Percentiles rank a stretch among this genome's conserved stretches.
phyloP scores from a whole-genome alignment of 2,329 filamentous ascomycete genomes.

The Tolypocladium nubicola region DNA sequence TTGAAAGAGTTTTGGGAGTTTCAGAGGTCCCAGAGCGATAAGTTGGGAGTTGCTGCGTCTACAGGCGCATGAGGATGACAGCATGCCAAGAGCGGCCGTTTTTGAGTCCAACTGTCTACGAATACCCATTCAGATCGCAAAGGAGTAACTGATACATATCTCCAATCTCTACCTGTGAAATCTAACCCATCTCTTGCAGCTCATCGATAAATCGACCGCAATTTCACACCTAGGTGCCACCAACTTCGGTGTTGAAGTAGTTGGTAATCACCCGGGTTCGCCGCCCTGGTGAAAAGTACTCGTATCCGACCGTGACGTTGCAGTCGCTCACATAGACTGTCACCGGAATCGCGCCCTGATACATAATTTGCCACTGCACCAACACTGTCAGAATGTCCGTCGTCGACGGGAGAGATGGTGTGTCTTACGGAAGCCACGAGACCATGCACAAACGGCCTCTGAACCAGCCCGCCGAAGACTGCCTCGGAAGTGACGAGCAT shows the following conservation, averaged over 20 bases:
- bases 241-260: slow-evolving; percentile 16
- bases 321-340: slow-evolving; percentile 24
- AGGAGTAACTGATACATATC: no score
- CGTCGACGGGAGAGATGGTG: not conserved
- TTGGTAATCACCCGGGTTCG: slow-evolving; percentile 18
- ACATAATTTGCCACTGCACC: slow-evolving; percentile 25
- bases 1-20: slow-evolving; percentile 11
- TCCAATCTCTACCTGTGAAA: no score
- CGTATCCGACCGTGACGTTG: slow-evolving; percentile 22
- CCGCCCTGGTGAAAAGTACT: slow-evolving; percentile 18
- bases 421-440: slow-evolving; percentile 14
- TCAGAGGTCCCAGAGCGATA: not conserved
- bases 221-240: not conserved
- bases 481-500: slow-evolving; percentile 15
- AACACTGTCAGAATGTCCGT: not conserved
- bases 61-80: not conserved
- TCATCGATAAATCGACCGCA: not conserved
- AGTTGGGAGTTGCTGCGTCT: not conserved
- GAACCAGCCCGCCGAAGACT: slow-evolving; percentile 13
- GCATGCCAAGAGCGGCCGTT: no score
- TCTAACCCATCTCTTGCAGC: no score
- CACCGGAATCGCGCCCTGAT: slow-evolving; percentile 21
- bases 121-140: no score
- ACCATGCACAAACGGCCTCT: slow-evolving; percentile 7
- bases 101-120: no score